phyloP scores from a whole-genome alignment of 2,329 filamentous ascomycete species.

The Phialophora chinensis region DNA sequence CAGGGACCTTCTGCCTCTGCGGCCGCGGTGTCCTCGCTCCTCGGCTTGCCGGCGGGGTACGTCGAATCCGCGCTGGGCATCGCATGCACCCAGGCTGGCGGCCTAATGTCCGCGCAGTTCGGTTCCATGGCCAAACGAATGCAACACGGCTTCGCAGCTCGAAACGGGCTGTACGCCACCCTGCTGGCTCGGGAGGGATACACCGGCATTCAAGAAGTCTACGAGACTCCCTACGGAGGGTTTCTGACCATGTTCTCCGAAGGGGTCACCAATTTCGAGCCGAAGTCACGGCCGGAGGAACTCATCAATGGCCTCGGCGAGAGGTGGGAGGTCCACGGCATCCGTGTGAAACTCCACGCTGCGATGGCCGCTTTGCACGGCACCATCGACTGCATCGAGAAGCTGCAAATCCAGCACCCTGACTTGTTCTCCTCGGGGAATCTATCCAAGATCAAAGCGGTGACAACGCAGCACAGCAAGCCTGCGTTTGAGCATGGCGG shows the following conservation, averaged over 20 bases:
- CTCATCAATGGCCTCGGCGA: constrained; percentile 45
- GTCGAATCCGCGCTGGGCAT: constrained; percentile 50
- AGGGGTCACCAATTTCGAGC: constrained; percentile 40
- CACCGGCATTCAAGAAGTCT: constrained; percentile 51
- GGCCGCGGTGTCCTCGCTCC: constrained; percentile 44
- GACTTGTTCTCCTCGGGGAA: constrained; percentile 35
- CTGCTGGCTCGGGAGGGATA: constrained; percentile 50
- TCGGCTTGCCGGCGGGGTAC: constrained; percentile 41
- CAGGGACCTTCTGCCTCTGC: constrained; percentile 49
- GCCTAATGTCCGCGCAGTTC: constrained; percentile 52
- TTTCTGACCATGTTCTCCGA: constrained; percentile 50
- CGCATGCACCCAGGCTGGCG: constrained; percentile 50
- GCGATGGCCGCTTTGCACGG: constrained; percentile 48
- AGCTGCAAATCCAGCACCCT: constrained; percentile 44
- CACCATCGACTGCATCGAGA: constrained; percentile 46
- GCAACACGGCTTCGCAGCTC: constrained; percentile 55
- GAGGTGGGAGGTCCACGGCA: constrained; percentile 46
- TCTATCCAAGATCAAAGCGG: constrained; percentile 37
- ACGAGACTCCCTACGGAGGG: constrained; percentile 51
- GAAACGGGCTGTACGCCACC: constrained; percentile 51
- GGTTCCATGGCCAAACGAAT: constrained; percentile 54
- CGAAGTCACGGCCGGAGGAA: constrained; percentile 41
- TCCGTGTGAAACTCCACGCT: constrained; percentile 50
- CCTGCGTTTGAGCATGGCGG: constrained; percentile 47
- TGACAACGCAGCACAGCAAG: constrained; percentile 44